These are phyloP conservation scores for Plasmodium reichenowi DNA, from an alignment of 169 alveolate species.

Conservation along the genomic window DNA sequence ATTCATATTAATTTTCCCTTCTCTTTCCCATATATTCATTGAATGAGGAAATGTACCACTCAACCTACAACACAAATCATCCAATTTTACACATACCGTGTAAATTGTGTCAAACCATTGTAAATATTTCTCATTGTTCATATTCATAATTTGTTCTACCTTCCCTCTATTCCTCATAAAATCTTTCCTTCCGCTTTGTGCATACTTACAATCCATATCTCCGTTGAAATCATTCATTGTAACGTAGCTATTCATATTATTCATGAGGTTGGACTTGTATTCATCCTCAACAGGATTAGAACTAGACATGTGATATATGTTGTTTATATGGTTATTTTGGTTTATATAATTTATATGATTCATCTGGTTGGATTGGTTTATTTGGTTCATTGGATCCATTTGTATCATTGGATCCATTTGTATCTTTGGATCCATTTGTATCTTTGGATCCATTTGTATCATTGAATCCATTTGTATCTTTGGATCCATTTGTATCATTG, in stretches of 20 bases:
- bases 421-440: too few relatives aligned
- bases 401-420: too few relatives aligned
- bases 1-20: conserved; percentile 21
- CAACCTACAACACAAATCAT: conserved; percentile 79
- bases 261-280: not conserved
- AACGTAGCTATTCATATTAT: not conserved
- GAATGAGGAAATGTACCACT: conserved; percentile 77
- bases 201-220: not conserved
- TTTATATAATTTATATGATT: too few relatives aligned
- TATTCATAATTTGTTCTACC: not conserved
- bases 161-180: not conserved
- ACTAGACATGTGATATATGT: too few relatives aligned
- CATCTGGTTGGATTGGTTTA: too few relatives aligned
- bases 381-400: too few relatives aligned
- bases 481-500: too few relatives aligned
- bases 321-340: too few relatives aligned
- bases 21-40: conserved; percentile 78
- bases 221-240: not conserved
- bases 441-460: too few relatives aligned
- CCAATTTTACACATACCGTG: conserved; percentile 79
- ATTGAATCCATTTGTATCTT: too few relatives aligned
- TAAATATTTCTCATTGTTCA: conserved; percentile 26
- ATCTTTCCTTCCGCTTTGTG: not conserved
- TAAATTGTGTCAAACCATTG: conserved; percentile 82
- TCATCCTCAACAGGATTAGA: not conserved